These are phyloP conservation scores for Chaetomium strumarium DNA, from an alignment of 2,329 filamentous ascomycete species.

Conservation along the genomic window DNA sequence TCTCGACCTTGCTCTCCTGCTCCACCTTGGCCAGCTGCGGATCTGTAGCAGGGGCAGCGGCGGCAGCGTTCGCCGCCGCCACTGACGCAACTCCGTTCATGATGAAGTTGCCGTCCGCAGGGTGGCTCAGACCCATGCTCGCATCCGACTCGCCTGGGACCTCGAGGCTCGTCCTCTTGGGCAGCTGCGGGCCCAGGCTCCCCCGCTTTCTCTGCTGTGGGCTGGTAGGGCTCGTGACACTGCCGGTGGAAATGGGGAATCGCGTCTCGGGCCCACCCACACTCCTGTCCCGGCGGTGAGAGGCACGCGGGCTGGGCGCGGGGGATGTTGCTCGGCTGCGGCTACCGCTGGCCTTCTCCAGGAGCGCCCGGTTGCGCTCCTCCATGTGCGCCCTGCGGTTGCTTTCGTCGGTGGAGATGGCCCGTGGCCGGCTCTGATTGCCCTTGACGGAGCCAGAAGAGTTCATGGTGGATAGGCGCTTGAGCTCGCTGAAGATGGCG, in stretches of 20 bases:
- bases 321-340: slow-evolving; percentile 72
- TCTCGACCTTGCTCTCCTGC: slow-evolving; percentile 40
- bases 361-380: slow-evolving; percentile 77
- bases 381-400: slow-evolving; percentile 92
- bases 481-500: slow-evolving; percentile 89
- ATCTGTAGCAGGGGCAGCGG: slow-evolving; percentile 11
- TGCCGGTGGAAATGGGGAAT: slow-evolving; percentile 70
- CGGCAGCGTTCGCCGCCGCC: background rate
- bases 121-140: slow-evolving; percentile 30
- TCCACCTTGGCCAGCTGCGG: slow-evolving; percentile 22
- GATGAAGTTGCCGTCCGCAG: slow-evolving; percentile 34
- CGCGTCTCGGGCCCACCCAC: slow-evolving; percentile 67
- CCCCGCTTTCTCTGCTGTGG: slow-evolving; percentile 44
- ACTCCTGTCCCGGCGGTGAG: slow-evolving; percentile 75
- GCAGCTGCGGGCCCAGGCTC: slow-evolving; percentile 45
- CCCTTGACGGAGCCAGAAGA: slow-evolving; percentile 51
- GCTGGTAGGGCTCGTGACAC: slow-evolving; percentile 49
- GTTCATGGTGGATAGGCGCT: slow-evolving; percentile 72
- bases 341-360: slow-evolving; percentile 57
- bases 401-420: slow-evolving; percentile 92
- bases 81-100: slow-evolving; percentile 33
- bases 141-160: slow-evolving; percentile 56
- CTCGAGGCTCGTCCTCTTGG: slow-evolving; percentile 68
- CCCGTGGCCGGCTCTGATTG: slow-evolving; percentile 62
- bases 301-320: slow-evolving; percentile 50